These are phyloP conservation scores for Pseudogymnoascus sp. DNA, from an alignment of 2,329 filamentous ascomycete genomes.

Conservation along the genomic window DNA sequence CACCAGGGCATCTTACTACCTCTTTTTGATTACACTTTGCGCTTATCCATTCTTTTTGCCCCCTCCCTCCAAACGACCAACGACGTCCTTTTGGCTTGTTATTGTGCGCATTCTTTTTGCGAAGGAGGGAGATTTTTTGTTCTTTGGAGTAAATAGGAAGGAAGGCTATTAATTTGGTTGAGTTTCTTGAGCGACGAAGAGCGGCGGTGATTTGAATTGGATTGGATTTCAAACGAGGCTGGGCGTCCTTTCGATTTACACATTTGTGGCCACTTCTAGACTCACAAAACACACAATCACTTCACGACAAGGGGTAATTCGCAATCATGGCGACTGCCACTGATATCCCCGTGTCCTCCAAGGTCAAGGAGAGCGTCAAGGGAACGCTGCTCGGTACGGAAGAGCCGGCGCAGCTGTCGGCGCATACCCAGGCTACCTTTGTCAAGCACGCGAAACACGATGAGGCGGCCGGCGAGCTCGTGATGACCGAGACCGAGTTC, in stretches of 20 bases:
- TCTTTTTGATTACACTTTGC: neutral
- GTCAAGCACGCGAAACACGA: slow-evolving; percentile 68
- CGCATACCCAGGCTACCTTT: slow-evolving; percentile 70
- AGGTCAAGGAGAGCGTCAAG: slow-evolving; percentile 58
- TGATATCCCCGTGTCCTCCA: slow-evolving; percentile 14
- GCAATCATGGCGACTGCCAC: slow-evolving; percentile 22
- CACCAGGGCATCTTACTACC: too few relatives aligned
- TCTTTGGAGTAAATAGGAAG: neutral
- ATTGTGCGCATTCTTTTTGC: neutral
- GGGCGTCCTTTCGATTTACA: neutral
- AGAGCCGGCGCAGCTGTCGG: slow-evolving; percentile 56
- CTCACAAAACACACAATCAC: neutral
- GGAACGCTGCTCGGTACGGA: slow-evolving; percentile 65
- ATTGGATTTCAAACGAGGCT: neutral
- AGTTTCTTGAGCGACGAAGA: neutral
- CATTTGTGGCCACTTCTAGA: neutral
- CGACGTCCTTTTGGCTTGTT: neutral
- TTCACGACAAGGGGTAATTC: neutral
- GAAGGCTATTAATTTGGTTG: neutral
- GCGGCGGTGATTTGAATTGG: neutral
- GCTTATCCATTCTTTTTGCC: neutral
- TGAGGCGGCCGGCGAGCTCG: slow-evolving; percentile 65
- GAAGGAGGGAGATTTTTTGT: neutral
- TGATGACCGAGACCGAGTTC: slow-evolving; percentile 80
- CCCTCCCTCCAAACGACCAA: neutral